Base-by-base conservation (phyloP, 805 yeast genomes). In the Vanderwaltozyma tropicalis region DNA sequence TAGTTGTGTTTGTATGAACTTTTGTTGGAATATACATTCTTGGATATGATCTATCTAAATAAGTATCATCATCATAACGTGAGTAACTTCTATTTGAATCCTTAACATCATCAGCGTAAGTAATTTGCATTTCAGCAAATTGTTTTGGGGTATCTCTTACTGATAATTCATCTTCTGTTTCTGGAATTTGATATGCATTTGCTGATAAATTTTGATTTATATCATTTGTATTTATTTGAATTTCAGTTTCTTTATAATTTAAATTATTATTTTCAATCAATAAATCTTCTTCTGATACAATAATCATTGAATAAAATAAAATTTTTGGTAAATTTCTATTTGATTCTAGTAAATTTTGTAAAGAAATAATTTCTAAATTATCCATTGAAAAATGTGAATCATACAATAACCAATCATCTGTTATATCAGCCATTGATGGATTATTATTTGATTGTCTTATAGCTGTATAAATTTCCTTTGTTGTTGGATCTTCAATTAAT, bases 341-440 rank as follows among this genome's bases (percentile, higher is more conserved):
- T 17, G 40, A 34, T 13, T 42, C 47, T 31, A 45, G 33, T 34
- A 49, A 34, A 20, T 43, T 48, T 20, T 41, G 37, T 31, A 49
- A 38, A 11, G 50, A 41, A 25, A 47, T 35, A 36, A 49, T 45
- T 21, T 40, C 42, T 31, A 65, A 41, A 42, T 64, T 65, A 20
- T 55, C 45, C 51, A 65, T 45, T 11, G 63, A 53, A 40, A 64
- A 66, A 1, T 50, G 44, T 3, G 60, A 52, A 43, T 66, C 70
- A 37, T 65, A 66, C 5, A 65, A 42, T 12, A 65, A 43, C 70
- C 70, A 66, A 32, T 65, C 68, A 34, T 64, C 68, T 13, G 54
- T 53, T 28, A 59, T 49, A 41, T 53, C 48, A 4, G 63, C 62
- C 8, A 42, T 48, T 16, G 48, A 45, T 1, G 55, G 53, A 26